Evolutionary conservation across 2,329 filamentous ascomycete genomes (phyloP), one percentile per base, ranked within the genome.

Genomic region (Fusarium neocosmosporiellum): DNA sequence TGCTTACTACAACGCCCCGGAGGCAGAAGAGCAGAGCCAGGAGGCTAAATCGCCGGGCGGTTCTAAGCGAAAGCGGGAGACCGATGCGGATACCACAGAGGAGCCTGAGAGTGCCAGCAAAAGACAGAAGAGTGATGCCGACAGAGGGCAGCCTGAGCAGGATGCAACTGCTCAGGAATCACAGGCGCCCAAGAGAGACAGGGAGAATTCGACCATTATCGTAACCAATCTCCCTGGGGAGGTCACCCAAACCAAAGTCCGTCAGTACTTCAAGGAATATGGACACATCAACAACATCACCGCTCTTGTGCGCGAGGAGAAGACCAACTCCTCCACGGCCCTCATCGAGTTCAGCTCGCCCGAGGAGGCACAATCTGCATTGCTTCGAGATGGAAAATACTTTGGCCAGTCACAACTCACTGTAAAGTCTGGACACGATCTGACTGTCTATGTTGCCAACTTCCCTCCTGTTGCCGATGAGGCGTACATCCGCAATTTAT

Each of bases 201-300:
- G 96, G 46, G 96, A 99, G 79, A 93, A 98, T 81, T 92, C 94
- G 1, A 95, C 94, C 0, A 88, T 98, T 55, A 89, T 97, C 61
- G 91, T 98, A 5, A 91, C 89, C 59, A 93, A 95, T 74, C 83
- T 99, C 27, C 95, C 96, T 2, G 76, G 80, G 5, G 89, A 92
- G 62, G 89, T 91, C 1, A 91, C 91, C 1, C 90, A 94, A 77
- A 91, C 89, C 14, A 92, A 92, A 75, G 84, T 98, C 16, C 90
- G 93, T 65, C 93, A 97, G 80, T 98, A 97, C 80, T 98, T 99
- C 84, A 92, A 92, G 78, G 94, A 95, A 70, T 97, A 95, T 76
- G 96, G 96, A 14, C 91, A 91, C 43, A 93, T 98, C 78, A 94
- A 94, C 76, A 92, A 91, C 70, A 85, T 98, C 34, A 92, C 90